These are phyloP conservation scores for Medicago lupulina DNA, from an alignment of 306 rosid genomes.

Conservation along the genomic window DNA sequence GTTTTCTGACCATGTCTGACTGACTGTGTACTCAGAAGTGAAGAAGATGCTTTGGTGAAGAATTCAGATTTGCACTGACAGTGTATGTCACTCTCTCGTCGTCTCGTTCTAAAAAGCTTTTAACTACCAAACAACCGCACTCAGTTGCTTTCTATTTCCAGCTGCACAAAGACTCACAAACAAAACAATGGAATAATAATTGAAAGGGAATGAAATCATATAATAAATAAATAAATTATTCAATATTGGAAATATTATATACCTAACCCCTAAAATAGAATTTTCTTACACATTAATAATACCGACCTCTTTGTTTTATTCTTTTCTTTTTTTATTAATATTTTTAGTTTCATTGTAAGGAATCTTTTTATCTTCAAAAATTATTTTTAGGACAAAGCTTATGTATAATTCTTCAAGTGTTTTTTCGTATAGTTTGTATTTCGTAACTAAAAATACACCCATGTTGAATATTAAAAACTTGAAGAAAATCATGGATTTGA, in stretches of 20 bases:
- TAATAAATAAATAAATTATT: not conserved
- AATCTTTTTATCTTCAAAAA: not conserved
- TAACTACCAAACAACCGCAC: slow-evolving; percentile 30
- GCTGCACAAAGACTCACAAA: not conserved
- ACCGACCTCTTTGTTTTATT: not conserved
- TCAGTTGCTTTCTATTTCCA: slow-evolving; percentile 36
- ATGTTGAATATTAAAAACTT: no score
- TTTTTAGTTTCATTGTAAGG: not conserved
- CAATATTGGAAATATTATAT: not conserved
- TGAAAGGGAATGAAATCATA: not conserved
- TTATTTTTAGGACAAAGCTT: no score
- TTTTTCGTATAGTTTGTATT: no score
- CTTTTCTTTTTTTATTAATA: not conserved
- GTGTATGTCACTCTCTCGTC: not conserved
- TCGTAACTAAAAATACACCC: no score
- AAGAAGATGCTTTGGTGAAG: not conserved
- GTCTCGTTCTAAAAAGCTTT: not conserved
- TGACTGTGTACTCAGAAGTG: not conserved
- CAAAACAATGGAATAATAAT: slow-evolving; percentile 5
- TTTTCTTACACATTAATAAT: not conserved
- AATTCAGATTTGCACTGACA: slow-evolving; percentile 22
- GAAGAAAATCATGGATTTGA: no score
- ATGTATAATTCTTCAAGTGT: no score
- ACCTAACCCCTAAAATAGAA: slow-evolving; percentile 37
- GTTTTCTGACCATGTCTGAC: slow-evolving; percentile 83